These are phyloP conservation scores for Globisporangium echinulatum DNA, from an alignment of 352 stramenopile genomes.

Conservation along the genomic window DNA sequence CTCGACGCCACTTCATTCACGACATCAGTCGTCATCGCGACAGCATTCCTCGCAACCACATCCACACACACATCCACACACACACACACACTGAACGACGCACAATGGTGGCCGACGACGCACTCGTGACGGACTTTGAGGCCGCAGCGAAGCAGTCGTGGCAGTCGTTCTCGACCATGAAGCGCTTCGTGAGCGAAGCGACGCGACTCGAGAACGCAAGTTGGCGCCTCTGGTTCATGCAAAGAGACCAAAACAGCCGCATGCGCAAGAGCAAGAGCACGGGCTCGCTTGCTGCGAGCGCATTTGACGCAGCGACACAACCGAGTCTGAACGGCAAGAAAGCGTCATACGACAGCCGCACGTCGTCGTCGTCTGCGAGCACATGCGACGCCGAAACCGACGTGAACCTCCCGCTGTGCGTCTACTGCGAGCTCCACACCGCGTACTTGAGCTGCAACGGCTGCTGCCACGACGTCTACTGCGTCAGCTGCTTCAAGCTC, in stretches of 20 bases:
- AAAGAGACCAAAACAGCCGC: slow-evolving; percentile 22
- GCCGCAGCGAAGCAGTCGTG: slow-evolving; percentile 74
- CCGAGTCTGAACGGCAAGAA: slow-evolving; percentile 8
- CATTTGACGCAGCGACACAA: not conserved
- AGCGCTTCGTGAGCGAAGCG: slow-evolving; percentile 78
- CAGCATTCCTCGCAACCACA: not conserved
- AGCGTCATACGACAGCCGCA: slow-evolving; percentile 11
- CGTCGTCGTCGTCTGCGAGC: slow-evolving; percentile 4
- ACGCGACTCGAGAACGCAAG: slow-evolving; percentile 77
- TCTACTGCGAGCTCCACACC: slow-evolving; percentile 75
- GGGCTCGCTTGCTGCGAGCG: not conserved
- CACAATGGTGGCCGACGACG: slow-evolving; percentile 27
- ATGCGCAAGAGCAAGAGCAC: slow-evolving; percentile 9
- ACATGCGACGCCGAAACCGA: slow-evolving; percentile 4
- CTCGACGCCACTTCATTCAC: too few species aligned
- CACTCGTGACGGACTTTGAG: slow-evolving; percentile 44
- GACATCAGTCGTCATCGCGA: too few species aligned
- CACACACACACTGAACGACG: not conserved
- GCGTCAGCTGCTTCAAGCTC: slow-evolving; percentile 83
- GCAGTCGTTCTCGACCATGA: slow-evolving; percentile 86
- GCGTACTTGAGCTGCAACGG: slow-evolving; percentile 73
- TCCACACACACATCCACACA: not conserved
- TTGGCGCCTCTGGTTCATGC: slow-evolving; percentile 80
- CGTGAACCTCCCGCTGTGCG: slow-evolving; percentile 25
- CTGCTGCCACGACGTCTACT: slow-evolving; percentile 84